Conservation (phyloP, 169 alveolate species). For the Plasmodium ovale region DNA sequence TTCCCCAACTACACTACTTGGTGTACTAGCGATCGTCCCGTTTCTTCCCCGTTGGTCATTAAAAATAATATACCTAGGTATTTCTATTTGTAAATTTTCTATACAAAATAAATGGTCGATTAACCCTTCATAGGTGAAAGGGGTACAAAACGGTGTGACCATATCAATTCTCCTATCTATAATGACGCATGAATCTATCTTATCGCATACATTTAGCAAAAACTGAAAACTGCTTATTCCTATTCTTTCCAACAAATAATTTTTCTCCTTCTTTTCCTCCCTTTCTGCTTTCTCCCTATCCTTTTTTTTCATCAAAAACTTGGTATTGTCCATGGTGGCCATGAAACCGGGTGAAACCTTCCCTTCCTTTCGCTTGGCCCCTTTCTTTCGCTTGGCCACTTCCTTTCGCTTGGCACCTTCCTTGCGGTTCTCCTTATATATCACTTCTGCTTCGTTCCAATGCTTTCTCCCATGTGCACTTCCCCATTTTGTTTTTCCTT, state of each 20-base stretch:
- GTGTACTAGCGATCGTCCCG: neutral
- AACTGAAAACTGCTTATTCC: conserved; percentile 33
- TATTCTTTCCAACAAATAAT: conserved; percentile 37
- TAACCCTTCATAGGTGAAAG: conserved; percentile 88
- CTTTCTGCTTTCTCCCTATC: conserved; percentile 29
- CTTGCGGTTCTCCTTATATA: neutral
- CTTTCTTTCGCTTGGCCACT: neutral
- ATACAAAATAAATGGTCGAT: conserved; percentile 83
- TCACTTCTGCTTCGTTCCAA: neutral
- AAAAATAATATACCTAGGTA: conserved; percentile 77
- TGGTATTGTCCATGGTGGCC: conserved; percentile 32
- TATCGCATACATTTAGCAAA: conserved; percentile 11
- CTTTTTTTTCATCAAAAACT: conserved; percentile 40
- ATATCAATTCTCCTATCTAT: conserved; percentile 86
- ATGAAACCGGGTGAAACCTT: conserved; percentile 15
- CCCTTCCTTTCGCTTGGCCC: neutral
- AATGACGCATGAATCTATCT: conserved; percentile 76
- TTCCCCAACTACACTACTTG: conserved; percentile 1
- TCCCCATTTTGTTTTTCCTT: neutral
- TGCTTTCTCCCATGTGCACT: neutral
- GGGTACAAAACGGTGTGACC: conserved; percentile 86
- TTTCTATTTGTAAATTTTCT: conserved; percentile 82
- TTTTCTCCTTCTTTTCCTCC: conserved; percentile 42
- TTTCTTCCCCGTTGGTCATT: conserved; percentile 19
- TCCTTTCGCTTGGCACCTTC: neutral